Evolutionary conservation across 768 basidiomycete species (phyloP), one percentile per base, ranked within the genome.

Genomic region (Solioccasus polychromus): DNA sequence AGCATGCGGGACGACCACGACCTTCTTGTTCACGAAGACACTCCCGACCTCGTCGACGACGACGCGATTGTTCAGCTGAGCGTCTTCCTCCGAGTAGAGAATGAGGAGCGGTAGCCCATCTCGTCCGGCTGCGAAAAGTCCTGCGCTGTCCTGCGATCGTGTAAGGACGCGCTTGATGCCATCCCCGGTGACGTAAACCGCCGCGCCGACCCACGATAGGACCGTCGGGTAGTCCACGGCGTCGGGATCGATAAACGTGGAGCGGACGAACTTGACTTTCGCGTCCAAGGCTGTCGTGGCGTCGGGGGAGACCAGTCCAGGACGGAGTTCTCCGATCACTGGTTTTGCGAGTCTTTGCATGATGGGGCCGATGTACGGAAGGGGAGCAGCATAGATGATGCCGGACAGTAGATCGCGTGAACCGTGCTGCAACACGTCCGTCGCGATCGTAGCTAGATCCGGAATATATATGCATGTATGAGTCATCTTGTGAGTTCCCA

Each of bases 281-380:
- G 20, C 18, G 19, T 48, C 42, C 8, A 48, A 11, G 7, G 43
- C 30, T 2, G 25, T 28, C 12, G 29, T 11, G 2, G 24, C 40
- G 28, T 48, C 47, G 3, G 36, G 10, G 8, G 47, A 48, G 2
- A 39, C 8, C 4, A 48, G 10, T 1, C 20, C 20, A 17, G n/a
- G 2, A 5, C 29, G 20, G 17, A 48, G 47, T 8, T 38, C 23
- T 24, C 24, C 47, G 2, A 48, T 8, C 20, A 39, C 5, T 10
- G 42, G 42, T 19, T 48, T 48, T 10, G 23, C 47, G 4, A 48
- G 31, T 5, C 17, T 17, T 20, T 34, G 24, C 42, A 39, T 44
- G 25, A 48, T 48, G 17, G 47, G 37, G n/a, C 47, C 47, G 19
- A 39, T 48, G 42, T 48, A 44, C 14, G 47, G 47, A 10, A 48